Evolutionary conservation across 306 rosid species (phyloP).

Genomic region (Cicer bijugum): DNA sequence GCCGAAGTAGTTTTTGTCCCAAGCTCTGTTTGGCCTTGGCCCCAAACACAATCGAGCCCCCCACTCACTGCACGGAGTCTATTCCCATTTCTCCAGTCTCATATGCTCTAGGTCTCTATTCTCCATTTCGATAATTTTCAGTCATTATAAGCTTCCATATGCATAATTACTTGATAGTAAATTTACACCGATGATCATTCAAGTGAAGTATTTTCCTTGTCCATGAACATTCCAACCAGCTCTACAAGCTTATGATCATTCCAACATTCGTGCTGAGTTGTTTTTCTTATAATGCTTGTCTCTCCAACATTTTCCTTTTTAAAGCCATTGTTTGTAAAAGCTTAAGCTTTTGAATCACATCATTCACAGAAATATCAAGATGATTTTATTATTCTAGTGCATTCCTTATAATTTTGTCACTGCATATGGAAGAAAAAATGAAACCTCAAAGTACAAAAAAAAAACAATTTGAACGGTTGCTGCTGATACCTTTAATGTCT

Average conservation of each 20-base stretch:
- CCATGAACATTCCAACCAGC: neutral
- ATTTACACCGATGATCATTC: neutral
- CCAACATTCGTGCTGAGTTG: neutral
- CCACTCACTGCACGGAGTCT: too few species aligned
- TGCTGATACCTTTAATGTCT: constrained; percentile 83
- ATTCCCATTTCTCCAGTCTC: too few species aligned
- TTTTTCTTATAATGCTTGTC: neutral
- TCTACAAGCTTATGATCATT: neutral
- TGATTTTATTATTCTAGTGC: neutral
- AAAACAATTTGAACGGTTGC: constrained; percentile 20
- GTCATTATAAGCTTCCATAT: neutral
- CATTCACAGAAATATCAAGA: constrained; percentile 9
- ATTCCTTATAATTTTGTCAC: neutral
- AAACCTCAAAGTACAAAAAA: constrained; percentile 28
- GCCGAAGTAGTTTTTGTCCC: too few species aligned
- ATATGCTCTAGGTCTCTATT: too few species aligned
- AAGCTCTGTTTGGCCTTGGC: too few species aligned
- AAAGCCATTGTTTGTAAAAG: neutral
- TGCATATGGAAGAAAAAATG: constrained; percentile 11
- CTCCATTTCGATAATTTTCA: too few species aligned
- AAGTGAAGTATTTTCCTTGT: neutral
- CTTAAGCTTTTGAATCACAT: constrained; percentile 10
- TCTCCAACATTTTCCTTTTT: neutral
- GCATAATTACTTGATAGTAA: neutral
- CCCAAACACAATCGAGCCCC: too few species aligned